Base-by-base conservation (phyloP, 2,329 filamentous ascomycete species). In the Ophiostoma pallidulum region DNA sequence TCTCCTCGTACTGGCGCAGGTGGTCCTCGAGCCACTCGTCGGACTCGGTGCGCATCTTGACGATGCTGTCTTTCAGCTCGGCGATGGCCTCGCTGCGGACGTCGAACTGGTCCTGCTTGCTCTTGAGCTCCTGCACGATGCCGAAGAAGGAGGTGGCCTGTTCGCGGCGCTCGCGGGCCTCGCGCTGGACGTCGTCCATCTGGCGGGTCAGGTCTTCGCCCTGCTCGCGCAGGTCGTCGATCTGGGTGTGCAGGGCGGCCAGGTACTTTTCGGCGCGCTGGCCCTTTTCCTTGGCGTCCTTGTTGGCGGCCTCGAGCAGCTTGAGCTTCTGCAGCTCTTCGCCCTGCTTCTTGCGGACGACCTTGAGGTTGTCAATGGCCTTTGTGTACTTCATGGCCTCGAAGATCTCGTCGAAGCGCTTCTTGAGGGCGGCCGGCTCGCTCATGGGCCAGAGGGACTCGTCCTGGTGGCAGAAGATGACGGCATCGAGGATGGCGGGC, bases 381-480 rank as follows among this genome's bases (percentile, higher is more conserved):
- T 95, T 96, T 29, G 90, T 95, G 65, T 97, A 98, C 62, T 95
- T 96, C 66, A 87, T 73, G 1, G 92, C 92, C 66, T 97, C 92
- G 56, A 98, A 98, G 10, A 98, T 98, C 62, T 95, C 88, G 60
- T 98, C 92, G 51, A 98, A 98, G 45, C 82, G 84, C 64, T 94
- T 94, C 66, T 98, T 98, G 43, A 98, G 71, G 1, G 78, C 79
- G 0, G 78, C 71, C 0, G 92, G 88, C 59, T 94, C 87, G 60
- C 88, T 94, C 74, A 98, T 82, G 0, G 92, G 92, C 92, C 92
- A 98, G 24, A 97, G 67, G 22, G 91, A 96, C 56, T 98, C 92
- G 62, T 98, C 92, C 62, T 98, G 92, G 61, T 98, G 92, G 63
- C 92, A 98, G 67, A 98, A 98, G 56, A 98, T 96, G 62, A 98